A percentile compares a stretch with the other conserved stretches of the same genome.
These are phyloP conservation scores for Melampsora americana DNA, from an alignment of 1,284 basidiomycete genomes.

Conservation along the genomic window DNA sequence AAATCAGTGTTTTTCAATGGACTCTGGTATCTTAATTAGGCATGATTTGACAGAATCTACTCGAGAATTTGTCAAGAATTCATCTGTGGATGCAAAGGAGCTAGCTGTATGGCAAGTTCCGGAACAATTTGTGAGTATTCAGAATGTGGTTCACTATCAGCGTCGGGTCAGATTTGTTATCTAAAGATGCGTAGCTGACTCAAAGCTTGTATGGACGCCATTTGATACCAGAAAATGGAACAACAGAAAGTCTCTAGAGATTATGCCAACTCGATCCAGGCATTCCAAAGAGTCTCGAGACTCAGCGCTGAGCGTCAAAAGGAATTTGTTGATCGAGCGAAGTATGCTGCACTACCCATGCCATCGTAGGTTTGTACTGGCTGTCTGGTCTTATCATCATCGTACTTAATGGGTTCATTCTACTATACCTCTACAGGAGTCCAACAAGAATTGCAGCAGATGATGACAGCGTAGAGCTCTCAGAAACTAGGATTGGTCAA, in stretches of 20 bases:
- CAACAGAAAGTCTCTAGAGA: constrained; percentile 61
- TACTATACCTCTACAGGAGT: constrained; percentile 43
- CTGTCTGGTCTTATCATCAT: not conserved
- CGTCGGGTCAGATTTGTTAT: too few relatives aligned
- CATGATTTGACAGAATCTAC: constrained; percentile 87
- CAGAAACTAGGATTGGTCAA: constrained; percentile 37
- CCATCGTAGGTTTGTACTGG: constrained; percentile 65
- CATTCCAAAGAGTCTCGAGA: constrained; percentile 87
- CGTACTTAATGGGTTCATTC: not conserved
- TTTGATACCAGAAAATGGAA: constrained; percentile 40
- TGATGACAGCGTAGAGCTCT: constrained; percentile 40
- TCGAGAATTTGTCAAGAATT: constrained; percentile 86
- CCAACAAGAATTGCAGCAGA: constrained; percentile 9
- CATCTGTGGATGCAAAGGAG: constrained; percentile 80
- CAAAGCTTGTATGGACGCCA: not conserved
- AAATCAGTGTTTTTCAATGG: constrained; percentile 10
- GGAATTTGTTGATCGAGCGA: constrained; percentile 75
- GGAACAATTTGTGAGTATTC: constrained; percentile 18
- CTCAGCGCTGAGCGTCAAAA: constrained; percentile 81
- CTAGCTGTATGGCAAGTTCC: constrained; percentile 37
- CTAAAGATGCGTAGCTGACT: too few relatives aligned
- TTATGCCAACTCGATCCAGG: constrained; percentile 79
- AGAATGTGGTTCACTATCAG: too few relatives aligned
- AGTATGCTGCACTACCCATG: constrained; percentile 56
- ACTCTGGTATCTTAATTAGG: constrained; percentile 48